Base-by-base conservation (phyloP, 1,139 yeast genomes). In the Candida gigantensis region DNA sequence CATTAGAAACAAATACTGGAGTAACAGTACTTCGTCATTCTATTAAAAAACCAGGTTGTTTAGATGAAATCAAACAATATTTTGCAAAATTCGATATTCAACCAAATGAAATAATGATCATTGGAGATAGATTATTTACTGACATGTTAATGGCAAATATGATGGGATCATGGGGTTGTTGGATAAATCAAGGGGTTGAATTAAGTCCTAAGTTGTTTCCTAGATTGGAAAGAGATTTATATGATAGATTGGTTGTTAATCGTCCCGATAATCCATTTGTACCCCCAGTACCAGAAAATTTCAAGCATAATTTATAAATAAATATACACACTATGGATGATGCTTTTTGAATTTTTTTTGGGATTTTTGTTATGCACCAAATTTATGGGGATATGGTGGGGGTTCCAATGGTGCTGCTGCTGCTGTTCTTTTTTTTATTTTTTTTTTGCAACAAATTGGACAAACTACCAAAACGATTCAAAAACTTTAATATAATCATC, bases 101-200 rank as follows among this genome's bases (percentile, higher is more conserved):
- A 6, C 77, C 94, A 0, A 56, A 69, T 12, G 86, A 90, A 48
- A 79, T 92, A 15, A 88, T 89, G 0, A 82, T 92, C 4, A 77
- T 92, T 13, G 98, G 98, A 0, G 98, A 92, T 51, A 64, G 98
- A 25, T 69, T 92, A 26, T 80, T 89, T 60, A 92, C 98, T 0
- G 98, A 92, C 57, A 77, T 92, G 42, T 64, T 90, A 37, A 86
- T 92, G 96, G 97, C 97, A 13, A 90, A 90, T 51, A 72, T 82
- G 72, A 88, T 90, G 95, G 95, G 95, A 0, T 73, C 95, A 0
- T 77, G 80, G 63, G 87, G 94, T 0, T 72, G 88, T 5, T 92
- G 97, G 97, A 55, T 92, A 2, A 67, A 73, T 39, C 80, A 80
- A 34, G 97, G 97, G 3, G 96, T 89, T 2, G 68, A 71, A 36